phyloP scores from a whole-genome alignment of 192 early-diverging fungal genomes.

The Linnemannia zychae region DNA sequence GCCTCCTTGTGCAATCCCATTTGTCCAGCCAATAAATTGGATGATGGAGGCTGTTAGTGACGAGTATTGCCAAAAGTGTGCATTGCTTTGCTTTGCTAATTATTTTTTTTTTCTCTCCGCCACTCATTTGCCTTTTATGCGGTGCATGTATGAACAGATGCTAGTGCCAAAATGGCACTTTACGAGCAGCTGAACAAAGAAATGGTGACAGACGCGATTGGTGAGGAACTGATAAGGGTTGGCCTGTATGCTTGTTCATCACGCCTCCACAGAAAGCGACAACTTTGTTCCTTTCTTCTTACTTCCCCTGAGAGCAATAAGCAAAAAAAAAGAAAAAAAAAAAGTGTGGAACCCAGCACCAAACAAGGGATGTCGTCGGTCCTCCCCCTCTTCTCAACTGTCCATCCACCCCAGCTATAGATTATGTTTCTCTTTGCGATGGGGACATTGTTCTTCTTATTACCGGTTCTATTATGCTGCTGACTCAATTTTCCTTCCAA shows the following conservation, averaged over 20 bases:
- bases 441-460: not conserved
- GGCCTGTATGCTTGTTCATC: not conserved
- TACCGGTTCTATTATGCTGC: not conserved
- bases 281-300: not conserved
- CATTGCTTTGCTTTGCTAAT: not conserved
- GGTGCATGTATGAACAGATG: not conserved
- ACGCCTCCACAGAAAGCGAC: not conserved
- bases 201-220: not conserved
- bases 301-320: not conserved
- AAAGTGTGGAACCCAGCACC: not conserved
- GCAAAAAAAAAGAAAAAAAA: not conserved
- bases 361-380: not conserved
- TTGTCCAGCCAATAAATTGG: not conserved
- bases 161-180: conserved; percentile 1
- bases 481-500: not conserved
- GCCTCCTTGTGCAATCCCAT: not conserved
- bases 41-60: not conserved
- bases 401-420: not conserved
- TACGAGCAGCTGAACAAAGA: not conserved
- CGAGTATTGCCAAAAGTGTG: not conserved
- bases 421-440: not conserved
- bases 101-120: not conserved
- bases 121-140: not conserved
- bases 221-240: not conserved
- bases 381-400: not conserved